Conservation (phyloP, 2,329 filamentous ascomycete species). For the Metarhizium album region DNA sequence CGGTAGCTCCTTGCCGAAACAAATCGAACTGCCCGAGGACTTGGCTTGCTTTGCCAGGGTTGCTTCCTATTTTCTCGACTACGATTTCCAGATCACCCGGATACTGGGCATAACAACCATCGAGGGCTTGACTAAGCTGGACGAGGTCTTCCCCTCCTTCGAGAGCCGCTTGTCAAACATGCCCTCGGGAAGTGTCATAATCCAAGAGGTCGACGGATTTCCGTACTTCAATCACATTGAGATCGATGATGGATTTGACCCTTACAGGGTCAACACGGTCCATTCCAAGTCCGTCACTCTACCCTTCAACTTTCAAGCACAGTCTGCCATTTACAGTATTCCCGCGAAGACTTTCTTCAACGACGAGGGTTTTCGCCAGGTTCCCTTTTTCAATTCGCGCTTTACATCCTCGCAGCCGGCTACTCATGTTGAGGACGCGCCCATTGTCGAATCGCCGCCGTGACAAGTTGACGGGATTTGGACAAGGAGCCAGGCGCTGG, state of each 20-base stretch:
- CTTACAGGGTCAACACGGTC: no score
- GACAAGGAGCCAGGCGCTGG: no score
- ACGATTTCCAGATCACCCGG: no score
- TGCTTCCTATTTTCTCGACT: not conserved
- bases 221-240: not conserved
- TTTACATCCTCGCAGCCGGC: not conserved
- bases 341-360: not conserved
- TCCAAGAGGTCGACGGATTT: not conserved
- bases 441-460: no score
- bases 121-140: not conserved
- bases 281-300: not conserved
- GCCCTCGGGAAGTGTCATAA: not conserved
- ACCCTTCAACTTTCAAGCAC: not conserved
- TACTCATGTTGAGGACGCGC: no score
- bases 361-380: not conserved
- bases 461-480: no score
- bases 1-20: no score
- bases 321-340: not conserved
- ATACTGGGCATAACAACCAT: no score
- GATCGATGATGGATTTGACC: not conserved
- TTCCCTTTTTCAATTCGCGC: not conserved
- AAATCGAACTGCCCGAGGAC: no score
- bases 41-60: not conserved
- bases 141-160: not conserved
- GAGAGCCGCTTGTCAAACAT: not conserved